These are phyloP conservation scores for Encephalitozoon romaleae DNA, from an alignment of 371 early-diverging fungal genomes.

Conservation along the genomic window DNA sequence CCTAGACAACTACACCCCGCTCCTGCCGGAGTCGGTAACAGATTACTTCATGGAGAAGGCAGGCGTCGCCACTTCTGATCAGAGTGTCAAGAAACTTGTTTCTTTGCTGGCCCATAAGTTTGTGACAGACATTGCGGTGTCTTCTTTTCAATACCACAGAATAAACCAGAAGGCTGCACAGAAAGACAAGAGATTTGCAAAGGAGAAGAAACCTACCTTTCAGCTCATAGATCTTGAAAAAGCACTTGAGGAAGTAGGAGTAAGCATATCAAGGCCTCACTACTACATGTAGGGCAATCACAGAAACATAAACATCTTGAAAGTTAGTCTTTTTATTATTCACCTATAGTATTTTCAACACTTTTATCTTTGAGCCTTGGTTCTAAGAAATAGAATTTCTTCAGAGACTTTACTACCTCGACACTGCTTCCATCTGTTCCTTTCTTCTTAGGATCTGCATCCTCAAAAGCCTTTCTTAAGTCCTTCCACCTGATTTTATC, in stretches of 20 bases:
- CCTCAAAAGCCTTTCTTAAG: not conserved
- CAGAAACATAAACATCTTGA: not conserved
- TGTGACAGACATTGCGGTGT: slow-evolving; percentile 57
- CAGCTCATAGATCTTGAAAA: slow-evolving; percentile 61
- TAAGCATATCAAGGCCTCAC: slow-evolving; percentile 57
- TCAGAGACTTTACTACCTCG: not conserved
- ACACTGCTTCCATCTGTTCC: not conserved
- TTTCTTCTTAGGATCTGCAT: not conserved
- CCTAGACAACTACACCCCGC: slow-evolving; percentile 55
- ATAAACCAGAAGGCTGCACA: slow-evolving; percentile 58
- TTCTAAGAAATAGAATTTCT: not conserved
- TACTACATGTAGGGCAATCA: slow-evolving; percentile 56
- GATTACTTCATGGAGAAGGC: slow-evolving; percentile 81
- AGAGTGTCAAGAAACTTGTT: slow-evolving; percentile 57
- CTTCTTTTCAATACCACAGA: slow-evolving; percentile 61
- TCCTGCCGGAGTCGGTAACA: slow-evolving; percentile 83
- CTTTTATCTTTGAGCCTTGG: not conserved
- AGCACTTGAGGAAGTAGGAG: slow-evolving; percentile 60
- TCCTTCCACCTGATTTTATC: not conserved
- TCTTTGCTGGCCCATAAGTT: slow-evolving; percentile 61
- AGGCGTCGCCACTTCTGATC: slow-evolving; percentile 74
- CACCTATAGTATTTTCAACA: not conserved
- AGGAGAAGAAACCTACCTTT: slow-evolving; percentile 60
- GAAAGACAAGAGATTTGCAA: slow-evolving; percentile 60
- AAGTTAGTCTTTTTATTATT: not conserved